Evolutionary conservation across 345 rosid species (phyloP), one percentile per base, ranked within the genome.

Genomic region (Salix exigua): DNA sequence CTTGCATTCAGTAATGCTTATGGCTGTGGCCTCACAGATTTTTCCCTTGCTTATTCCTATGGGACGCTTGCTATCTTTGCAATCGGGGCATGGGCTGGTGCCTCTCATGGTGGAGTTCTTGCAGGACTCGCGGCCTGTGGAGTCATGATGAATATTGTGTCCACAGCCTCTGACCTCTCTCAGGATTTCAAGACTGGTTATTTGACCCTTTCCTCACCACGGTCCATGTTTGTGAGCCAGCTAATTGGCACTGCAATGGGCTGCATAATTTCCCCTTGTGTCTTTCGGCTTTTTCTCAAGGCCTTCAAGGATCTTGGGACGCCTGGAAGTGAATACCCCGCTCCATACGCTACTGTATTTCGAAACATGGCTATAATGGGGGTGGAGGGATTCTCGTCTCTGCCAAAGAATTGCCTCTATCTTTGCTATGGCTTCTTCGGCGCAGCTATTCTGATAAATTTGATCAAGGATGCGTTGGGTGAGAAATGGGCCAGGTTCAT

Each of bases 371-470:
- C 63, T 23, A 58, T 58, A 58, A n/a, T 58, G 63, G 63, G 63
- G 63, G 28, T n/a, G n/a, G 63, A 58, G 23, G 63, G 63, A 25
- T 58, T 58, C 63, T 58, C 63, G 2, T 25, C 63, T 58, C 63
- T 58, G 10, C 67, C 67, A 13, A 30, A 64, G 67, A 26, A 64
- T 64, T 64, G 67, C 21, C 67, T 64, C 38, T 26, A 64, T 17
- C 84, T 88, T 79, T 86, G 89, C 62, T 86, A 78, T 1, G 82
- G 76, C 11, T 87, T 87, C 80, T 87, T 87, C 14, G 60, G 65
- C 0, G 85, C 83, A 0, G 85, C 89, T n/a, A 25, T 84, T 0
- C 2, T 58, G 62, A 70, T 87, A 0, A 87, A 87, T 66, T 48
- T 71, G 26, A 4, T 87, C 30, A 76, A 71, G 70, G 87, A 87